A percentile compares a stretch with the other conserved stretches of the same genome.
Conservation (phyloP, 805 yeast genomes). For the Hanseniaspora hatyaiensis region DNA sequence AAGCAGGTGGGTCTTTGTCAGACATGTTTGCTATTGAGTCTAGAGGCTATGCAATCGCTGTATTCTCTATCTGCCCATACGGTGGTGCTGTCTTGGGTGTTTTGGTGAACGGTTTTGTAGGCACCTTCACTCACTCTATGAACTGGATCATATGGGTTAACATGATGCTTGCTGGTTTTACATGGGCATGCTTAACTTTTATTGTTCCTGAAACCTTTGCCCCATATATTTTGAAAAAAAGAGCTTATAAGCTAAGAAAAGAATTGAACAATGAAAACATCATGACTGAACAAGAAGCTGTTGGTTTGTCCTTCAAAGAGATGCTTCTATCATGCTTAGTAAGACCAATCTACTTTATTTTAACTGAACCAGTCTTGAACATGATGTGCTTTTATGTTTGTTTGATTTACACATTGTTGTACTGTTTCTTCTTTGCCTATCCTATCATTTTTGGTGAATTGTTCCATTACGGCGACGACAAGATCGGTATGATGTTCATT, state of each 20-base stretch:
- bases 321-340: slow-evolving; percentile 58
- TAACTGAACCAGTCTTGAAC: slow-evolving; percentile 76
- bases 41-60: slow-evolving; percentile 81
- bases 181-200: slow-evolving; percentile 50
- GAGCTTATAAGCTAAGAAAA: slow-evolving; percentile 56
- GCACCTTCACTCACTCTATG: slow-evolving; percentile 54
- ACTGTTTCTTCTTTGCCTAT: slow-evolving; percentile 90
- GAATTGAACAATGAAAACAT: slow-evolving; percentile 73
- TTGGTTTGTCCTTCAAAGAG: slow-evolving; percentile 57
- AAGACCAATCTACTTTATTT: slow-evolving; percentile 67
- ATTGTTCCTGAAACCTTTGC: slow-evolving; percentile 84
- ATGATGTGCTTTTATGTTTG: slow-evolving; percentile 78
- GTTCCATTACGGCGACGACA: slow-evolving; percentile 66
- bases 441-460: slow-evolving; percentile 76
- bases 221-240: slow-evolving; percentile 59
- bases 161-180: slow-evolving; percentile 79
- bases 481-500: slow-evolving; percentile 75
- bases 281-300: slow-evolving; percentile 88
- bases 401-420: slow-evolving; percentile 75
- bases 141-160: slow-evolving; percentile 80
- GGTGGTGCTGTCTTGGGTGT: slow-evolving; percentile 90
- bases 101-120: slow-evolving; percentile 73
- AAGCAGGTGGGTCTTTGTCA: slow-evolving; percentile 85
- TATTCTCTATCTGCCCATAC: slow-evolving; percentile 84
- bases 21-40: slow-evolving; percentile 75